Evolutionary conservation across 2,329 filamentous ascomycete species (phyloP), one percentile per base, ranked within the genome.

Genomic region (Byssoonygena ceratinophila): DNA sequence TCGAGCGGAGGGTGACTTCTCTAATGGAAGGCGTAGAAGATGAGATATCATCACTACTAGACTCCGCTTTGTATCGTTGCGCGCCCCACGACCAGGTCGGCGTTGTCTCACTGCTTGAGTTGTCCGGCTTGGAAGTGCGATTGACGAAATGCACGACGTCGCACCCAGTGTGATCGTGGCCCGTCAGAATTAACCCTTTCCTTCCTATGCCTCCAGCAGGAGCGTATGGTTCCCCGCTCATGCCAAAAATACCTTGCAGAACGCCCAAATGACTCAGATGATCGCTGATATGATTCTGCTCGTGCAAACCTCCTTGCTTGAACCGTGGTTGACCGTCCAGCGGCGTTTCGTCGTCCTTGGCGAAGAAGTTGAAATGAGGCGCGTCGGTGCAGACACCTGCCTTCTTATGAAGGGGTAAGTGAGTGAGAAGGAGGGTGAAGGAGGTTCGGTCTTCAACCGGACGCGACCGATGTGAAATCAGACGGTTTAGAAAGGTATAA

Each of bases 91-190:
- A 58, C 64, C 65, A 68, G 31, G 43, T 45, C 32, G 51, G 57
- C 27, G 46, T 41, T 46, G 44, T 16, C 0, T 34, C 47, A 44
- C 14, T 29, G 41, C 46, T 27, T 27, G 25, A n/a, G 14, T n/a
- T n/a, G n/a, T 60, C 58, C 11, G 56, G 55, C 3, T 51, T 41
- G 7, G 39, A 46, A 11, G 34, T 76, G 63, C 84, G 81, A 66
- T 86, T 83, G 64, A 88, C 76, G 62, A 79, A 91, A 71, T 98
- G 92, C 63, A 85, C 84, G 6, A 84, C 85, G 67, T 97, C 89
- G 65, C 92, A 98, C 5, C 92, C 92, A 59, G 86, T 87, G 66
- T 98, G 92, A 64, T 98, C 92, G 65, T 98, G 92, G 0, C 92
- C 92, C 46, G 90, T 96, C 36, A 98, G 71, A 23, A 98, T 82